Conservation (phyloP, 2,329 filamentous ascomycete genomes). For the Colletotrichum lupini region DNA sequence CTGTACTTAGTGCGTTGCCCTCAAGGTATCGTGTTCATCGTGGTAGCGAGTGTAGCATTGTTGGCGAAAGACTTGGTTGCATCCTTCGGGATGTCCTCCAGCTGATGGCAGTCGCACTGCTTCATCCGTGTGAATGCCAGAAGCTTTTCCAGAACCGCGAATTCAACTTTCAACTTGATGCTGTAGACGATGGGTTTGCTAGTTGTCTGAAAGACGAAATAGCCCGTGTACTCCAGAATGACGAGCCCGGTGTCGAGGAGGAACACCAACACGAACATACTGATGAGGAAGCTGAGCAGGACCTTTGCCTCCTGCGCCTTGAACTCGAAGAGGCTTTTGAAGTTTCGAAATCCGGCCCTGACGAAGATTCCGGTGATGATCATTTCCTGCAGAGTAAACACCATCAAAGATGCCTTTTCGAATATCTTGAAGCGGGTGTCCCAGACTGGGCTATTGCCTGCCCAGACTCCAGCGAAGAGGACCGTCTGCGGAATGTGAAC, state of each 20-base stretch:
- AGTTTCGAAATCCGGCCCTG: slow-evolving; percentile 50
- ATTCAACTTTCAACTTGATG: slow-evolving; percentile 53
- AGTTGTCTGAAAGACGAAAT: slow-evolving; percentile 42
- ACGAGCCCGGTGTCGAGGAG: slow-evolving; percentile 52
- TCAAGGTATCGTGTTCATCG: slow-evolving; percentile 23
- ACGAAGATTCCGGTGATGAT: slow-evolving; percentile 55
- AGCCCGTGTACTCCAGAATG: slow-evolving; percentile 49
- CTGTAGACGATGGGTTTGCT: slow-evolving; percentile 33
- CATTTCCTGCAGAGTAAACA: slow-evolving; percentile 66
- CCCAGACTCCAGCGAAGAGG: slow-evolving; percentile 60
- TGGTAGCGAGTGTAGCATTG: background rate
- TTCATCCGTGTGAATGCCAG: slow-evolving; percentile 17
- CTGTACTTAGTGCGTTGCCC: no score
- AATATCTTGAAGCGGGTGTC: slow-evolving; percentile 52
- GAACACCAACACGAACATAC: slow-evolving; percentile 52
- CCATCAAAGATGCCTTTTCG: slow-evolving; percentile 66
- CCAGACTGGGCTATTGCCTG: slow-evolving; percentile 43
- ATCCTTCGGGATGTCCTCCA: background rate
- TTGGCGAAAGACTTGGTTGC: background rate
- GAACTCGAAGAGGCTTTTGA: slow-evolving; percentile 29
- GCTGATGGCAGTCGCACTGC: slow-evolving; percentile 4
- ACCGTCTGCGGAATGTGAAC: slow-evolving; percentile 61
- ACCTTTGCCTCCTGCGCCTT: slow-evolving; percentile 23
- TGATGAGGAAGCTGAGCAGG: slow-evolving; percentile 51
- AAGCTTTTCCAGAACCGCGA: slow-evolving; percentile 57